A percentile compares a stretch with the other conserved stretches of the same genome.
phyloP scores from a whole-genome alignment of 441 rosid species.

The Euphorbia schlechtendalii region DNA sequence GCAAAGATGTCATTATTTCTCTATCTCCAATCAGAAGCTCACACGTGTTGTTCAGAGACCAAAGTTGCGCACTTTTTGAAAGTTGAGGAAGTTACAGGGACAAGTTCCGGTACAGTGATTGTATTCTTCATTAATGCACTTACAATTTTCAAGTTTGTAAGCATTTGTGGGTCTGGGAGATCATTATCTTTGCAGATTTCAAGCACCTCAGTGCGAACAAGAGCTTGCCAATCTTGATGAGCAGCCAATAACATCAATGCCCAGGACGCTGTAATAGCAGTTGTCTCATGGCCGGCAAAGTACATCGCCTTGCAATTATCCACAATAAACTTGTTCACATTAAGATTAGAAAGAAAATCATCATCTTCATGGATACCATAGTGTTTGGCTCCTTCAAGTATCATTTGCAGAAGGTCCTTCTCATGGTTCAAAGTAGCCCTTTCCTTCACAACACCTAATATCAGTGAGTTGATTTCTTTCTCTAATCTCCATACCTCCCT shows the following conservation, averaged over 20 bases:
- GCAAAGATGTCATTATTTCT: too few relatives aligned
- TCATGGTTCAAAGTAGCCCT: conserved; percentile 19
- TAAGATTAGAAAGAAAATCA: conserved; percentile 12
- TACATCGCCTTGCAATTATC: conserved; percentile 47
- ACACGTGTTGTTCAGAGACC: too few relatives aligned
- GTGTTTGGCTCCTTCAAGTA: conserved; percentile 29
- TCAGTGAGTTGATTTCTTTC: conserved; percentile 30
- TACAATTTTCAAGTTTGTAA: conserved; percentile 34
- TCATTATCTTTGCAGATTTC: conserved; percentile 16
- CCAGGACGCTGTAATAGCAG: conserved; percentile 40
- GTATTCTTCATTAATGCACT: not conserved
- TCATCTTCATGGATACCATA: conserved; percentile 8
- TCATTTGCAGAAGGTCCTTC: conserved; percentile 38
- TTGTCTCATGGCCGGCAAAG: conserved; percentile 49
- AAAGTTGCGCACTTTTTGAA: too few relatives aligned
- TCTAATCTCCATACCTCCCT: conserved; percentile 37
- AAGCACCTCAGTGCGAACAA: conserved; percentile 32
- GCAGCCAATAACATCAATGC: conserved; percentile 37
- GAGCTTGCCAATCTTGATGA: conserved; percentile 41
- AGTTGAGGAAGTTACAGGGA: too few relatives aligned
- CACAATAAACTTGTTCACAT: conserved; percentile 31
- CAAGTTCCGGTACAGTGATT: too few relatives aligned
- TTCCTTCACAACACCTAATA: conserved; percentile 28
- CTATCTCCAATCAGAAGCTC: too few relatives aligned
- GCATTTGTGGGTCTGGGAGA: conserved; percentile 26